Evolutionary conservation across 371 early-diverging fungal genomes (phyloP), one percentile per base, ranked within the genome.

Genomic region (Mortierella sp.): DNA sequence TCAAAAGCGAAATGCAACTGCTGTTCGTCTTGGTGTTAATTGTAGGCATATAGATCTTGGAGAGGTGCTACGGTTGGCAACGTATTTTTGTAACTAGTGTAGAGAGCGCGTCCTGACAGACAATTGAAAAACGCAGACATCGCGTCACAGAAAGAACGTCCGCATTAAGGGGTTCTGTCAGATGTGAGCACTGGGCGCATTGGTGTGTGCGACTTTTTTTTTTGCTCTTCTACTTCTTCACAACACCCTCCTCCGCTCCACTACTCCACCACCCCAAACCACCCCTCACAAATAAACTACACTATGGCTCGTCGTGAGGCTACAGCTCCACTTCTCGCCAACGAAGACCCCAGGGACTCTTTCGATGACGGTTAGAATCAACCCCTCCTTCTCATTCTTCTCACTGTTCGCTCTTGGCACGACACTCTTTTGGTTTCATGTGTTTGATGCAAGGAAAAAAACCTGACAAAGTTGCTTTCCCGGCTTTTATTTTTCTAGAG

Each of bases 301-400:
- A 43, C 66, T 1, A 81, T 74, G 78, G 64, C 61, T 4, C 45
- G 48, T 34, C 55, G 68, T 26, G 74, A 71, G 44, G 66, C 47
- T 26, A 74, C 74, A 4, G 74, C 78, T 40, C 77, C 77, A 13
- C 72, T 82, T 14, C 82, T 82, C 50, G 50, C 64, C 47, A 45
- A 70, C n/a, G 58, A 74, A 43, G 72, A 77, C 40, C 74, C 77
- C 2, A 48, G 65, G 19, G 82, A 82, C 47, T 58, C 69, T 13
- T 82, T 77, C 34, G 75, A 74, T 41, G 74, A 66, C 29, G 77
- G 77, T 71, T 37, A n/a, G 48, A 10, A 2, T 31, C 14, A 2
- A 1, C 43, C 1, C 26, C 14, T 47, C 29, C 16, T 41, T 24
- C 65, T 44, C 26, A 10, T 31, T 11, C 44, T 14, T 5, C n/a